A percentile compares a stretch with the other conserved stretches of the same genome.
Evolutionary conservation across 1,139 yeast species (phyloP).

Genomic region (Debaryomycetaceae sp.): DNA sequence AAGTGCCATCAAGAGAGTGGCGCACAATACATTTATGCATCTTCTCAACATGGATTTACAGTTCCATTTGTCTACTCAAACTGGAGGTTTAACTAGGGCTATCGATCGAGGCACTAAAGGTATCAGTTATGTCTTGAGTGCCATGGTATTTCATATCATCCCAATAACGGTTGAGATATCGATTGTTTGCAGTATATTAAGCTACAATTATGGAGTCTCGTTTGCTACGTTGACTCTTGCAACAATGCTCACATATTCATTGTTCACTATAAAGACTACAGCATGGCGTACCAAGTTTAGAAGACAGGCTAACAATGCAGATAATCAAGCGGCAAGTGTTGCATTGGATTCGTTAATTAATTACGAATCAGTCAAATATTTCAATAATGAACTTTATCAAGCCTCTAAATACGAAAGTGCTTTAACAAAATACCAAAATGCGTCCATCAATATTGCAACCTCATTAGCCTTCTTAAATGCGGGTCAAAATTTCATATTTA

Average conservation of each 20-base stretch:
- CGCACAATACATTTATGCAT: slow-evolving; percentile 82
- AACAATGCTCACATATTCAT: slow-evolving; percentile 84
- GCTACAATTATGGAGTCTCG: slow-evolving; percentile 84
- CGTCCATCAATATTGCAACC: slow-evolving; percentile 86
- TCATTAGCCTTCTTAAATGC: slow-evolving; percentile 87
- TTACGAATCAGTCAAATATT: slow-evolving; percentile 91
- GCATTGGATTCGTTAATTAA: slow-evolving; percentile 93
- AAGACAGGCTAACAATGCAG: slow-evolving; percentile 89
- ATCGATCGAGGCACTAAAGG: slow-evolving; percentile 98
- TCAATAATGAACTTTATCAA: slow-evolving; percentile 83
- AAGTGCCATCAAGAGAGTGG: slow-evolving; percentile 87
- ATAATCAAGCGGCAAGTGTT: slow-evolving; percentile 89
- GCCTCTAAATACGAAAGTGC: slow-evolving; percentile 79
- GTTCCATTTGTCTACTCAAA: slow-evolving; percentile 86
- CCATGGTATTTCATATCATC: slow-evolving; percentile 94
- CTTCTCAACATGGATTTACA: slow-evolving; percentile 80
- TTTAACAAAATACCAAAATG: slow-evolving; percentile 69
- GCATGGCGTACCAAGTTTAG: slow-evolving; percentile 96
- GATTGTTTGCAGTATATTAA: slow-evolving; percentile 88
- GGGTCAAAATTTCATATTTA: slow-evolving; percentile 90
- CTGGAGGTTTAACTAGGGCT: slow-evolving; percentile 95
- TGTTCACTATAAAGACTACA: slow-evolving; percentile 87
- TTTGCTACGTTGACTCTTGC: slow-evolving; percentile 87
- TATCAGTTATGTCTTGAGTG: slow-evolving; percentile 84
- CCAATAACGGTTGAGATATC: slow-evolving; percentile 91